Conservation (phyloP, 129 eudicot species). For the Dittrichia graveolens region DNA sequence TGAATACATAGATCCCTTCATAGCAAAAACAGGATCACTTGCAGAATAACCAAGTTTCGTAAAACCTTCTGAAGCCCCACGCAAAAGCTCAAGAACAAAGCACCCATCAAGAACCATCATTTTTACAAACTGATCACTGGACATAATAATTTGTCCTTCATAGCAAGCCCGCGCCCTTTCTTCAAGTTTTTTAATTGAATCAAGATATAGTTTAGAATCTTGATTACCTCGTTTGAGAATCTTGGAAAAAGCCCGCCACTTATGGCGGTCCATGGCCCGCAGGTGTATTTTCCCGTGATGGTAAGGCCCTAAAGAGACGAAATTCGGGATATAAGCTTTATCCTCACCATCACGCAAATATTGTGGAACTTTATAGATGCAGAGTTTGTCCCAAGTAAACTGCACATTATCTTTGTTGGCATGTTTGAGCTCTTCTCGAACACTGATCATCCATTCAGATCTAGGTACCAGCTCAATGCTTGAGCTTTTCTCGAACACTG, state of each 20-base stretch:
- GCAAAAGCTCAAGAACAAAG: conserved; percentile 79
- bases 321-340: conserved; percentile 76
- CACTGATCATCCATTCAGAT: conserved; percentile 68
- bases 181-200: conserved; percentile 60
- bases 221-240: conserved; percentile 61
- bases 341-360: conserved; percentile 69
- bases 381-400: conserved; percentile 63
- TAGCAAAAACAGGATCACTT: conserved; percentile 75
- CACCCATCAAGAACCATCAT: conserved; percentile 93
- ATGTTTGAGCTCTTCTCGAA: conserved; percentile 57
- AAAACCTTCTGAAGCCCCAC: conserved; percentile 74
- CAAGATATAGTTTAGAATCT: conserved; percentile 51
- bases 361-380: conserved; percentile 76
- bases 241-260: conserved; percentile 77
- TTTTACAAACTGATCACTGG: conserved; percentile 73
- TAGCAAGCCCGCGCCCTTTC: conserved; percentile 72
- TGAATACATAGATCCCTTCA: conserved; percentile 89
- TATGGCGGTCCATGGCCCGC: conserved; percentile 77
- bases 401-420: conserved; percentile 66
- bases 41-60: conserved; percentile 64
- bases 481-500: conserved; percentile 35
- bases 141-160: conserved; percentile 62
- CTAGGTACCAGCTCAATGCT: too few species aligned
- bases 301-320: conserved; percentile 84
- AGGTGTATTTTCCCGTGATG: conserved; percentile 63